Evolutionary conservation across 768 basidiomycete species (phyloP), one percentile per base, ranked within the genome.

Genomic region (Lentinula edodes): DNA sequence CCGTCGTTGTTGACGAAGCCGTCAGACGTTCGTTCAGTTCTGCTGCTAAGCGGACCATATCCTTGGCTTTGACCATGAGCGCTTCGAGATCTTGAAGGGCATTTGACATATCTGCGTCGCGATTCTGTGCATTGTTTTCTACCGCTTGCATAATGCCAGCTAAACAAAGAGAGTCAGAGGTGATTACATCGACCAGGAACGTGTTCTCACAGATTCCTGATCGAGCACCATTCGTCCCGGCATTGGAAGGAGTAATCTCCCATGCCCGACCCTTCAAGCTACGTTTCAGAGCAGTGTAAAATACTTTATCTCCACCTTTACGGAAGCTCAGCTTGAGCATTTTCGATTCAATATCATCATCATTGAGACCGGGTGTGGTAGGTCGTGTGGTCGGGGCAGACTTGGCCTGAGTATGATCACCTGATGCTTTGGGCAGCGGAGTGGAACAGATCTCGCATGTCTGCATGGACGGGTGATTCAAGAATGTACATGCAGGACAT

Each of bases 401-500:
- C 65, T 82, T 84, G 66, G 80, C 77, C 28, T 68, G n/a, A 4
- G 23, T 39, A 39, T 2, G 15, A 48, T 16, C 18, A 12, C 32
- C 50, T 18, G 64, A 45, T 4, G 62, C 52, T 16, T 61, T 67
- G 34, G 85, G 86, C 9, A 98, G 76, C 0, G 83, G 76, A 4
- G 93, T 88, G 5, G 80, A 80, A 70, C 96, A 98, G 2, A 98
- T 89, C 72, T 98, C 96, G 75, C 96, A 98, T 7, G 75, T 70
- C 0, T 72, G 72, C 60, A 95, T 77, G 1, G 83, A 87, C 0
- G 85, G 85, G 63, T 91, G 87, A 73, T 99, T 99, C 12, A 95
- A 77, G 71, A 95, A 99, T 1, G 96, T 98, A 70, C 97, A 99
- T 1, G 86, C 87, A 1, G 87, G 82, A 72, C 96, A 99, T 13